Evolutionary conservation across 768 basidiomycete genomes (phyloP), one percentile per base, ranked within the genome.

Genomic region (Exsudoporus frostii): DNA sequence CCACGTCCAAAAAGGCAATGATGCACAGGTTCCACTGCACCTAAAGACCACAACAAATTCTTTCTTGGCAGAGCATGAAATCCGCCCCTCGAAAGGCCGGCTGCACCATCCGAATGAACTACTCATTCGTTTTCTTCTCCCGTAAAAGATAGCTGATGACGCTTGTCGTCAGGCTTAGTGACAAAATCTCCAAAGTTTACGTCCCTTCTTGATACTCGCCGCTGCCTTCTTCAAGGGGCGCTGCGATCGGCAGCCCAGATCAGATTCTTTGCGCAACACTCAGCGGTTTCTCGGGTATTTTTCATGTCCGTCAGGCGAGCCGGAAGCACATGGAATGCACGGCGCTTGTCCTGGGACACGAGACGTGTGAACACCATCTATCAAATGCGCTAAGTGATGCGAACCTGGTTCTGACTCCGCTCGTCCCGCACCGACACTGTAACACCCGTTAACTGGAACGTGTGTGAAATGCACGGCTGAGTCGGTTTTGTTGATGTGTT

Each of bases 401-500:
- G 17, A 52, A 92, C 92, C 76, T 92, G 88, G 69, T 98, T 96
- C 64, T 99, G 97, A 66, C 88, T 92, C 7, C 97, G 82, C 60
- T 95, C 93, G 64, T 99, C 95, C 73, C 98, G 97, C 91, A 98
- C 98, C 8, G 93, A 94, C 9, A 98, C 96, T 1, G 88, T 89
- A 50, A 98, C 86, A 0, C 96, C 94, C 4, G 92, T 90, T 1
- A n/a, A n/a, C n/a, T n/a, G 97, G 96, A 14, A 89, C 73, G 63
- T 99, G 97, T 0, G 93, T 96, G 40, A 98, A 71, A 1, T 97
- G 86, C 20, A 99, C 94, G 3, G 97, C 96, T 3, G 96, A 98
- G 71, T 99, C 97, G 0, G 97, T 98, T 78, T 88, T 92, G 74
- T 99, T 99, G 63, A 98, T 96, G 71, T 98, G 96, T 88, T 98